Evolutionary conservation across 495 filamentous ascomycete genomes (phyloP).

Genomic region (Aspergillus panamensis): DNA sequence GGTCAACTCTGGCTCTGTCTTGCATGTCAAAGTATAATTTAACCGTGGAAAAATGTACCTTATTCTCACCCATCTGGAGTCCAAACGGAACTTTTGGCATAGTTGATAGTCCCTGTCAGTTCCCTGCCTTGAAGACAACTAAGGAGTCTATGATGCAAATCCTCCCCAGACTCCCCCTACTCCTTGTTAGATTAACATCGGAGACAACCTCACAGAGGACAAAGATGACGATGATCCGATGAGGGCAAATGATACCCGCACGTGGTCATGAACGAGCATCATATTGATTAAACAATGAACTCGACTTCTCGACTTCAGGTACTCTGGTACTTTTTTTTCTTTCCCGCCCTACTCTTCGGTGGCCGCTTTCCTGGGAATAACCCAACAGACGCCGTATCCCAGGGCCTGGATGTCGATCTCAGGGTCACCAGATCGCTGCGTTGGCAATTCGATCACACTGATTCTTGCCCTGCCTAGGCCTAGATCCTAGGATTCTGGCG

Average conservation of each 20-base stretch:
- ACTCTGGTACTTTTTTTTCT: not conserved
- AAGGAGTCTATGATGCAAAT: too few relatives aligned
- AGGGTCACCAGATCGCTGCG: conserved; percentile 44
- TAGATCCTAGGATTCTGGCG: conserved; percentile 17
- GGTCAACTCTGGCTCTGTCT: not conserved
- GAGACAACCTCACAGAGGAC: too few relatives aligned
- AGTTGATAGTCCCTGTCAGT: too few relatives aligned
- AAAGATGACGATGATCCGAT: not conserved
- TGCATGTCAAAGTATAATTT: not conserved
- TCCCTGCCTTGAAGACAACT: not conserved
- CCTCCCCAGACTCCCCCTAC: too few relatives aligned
- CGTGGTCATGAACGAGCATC: not conserved
- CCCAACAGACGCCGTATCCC: not conserved
- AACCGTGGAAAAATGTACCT: not conserved
- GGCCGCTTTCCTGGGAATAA: not conserved
- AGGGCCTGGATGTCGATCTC: conserved; percentile 29
- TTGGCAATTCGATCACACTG: conserved; percentile 34
- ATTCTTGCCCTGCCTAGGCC: conserved; percentile 5
- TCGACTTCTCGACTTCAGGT: not conserved
- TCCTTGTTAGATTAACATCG: too few relatives aligned
- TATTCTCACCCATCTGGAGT: not conserved
- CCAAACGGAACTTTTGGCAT: too few relatives aligned
- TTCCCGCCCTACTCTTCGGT: not conserved
- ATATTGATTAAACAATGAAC: not conserved
- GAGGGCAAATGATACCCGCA: not conserved